Percentiles rank a stretch among this genome's conserved stretches.
Evolutionary conservation across 176 grass and related monocot species (phyloP).

Genomic region (Triticum timopheevii): DNA sequence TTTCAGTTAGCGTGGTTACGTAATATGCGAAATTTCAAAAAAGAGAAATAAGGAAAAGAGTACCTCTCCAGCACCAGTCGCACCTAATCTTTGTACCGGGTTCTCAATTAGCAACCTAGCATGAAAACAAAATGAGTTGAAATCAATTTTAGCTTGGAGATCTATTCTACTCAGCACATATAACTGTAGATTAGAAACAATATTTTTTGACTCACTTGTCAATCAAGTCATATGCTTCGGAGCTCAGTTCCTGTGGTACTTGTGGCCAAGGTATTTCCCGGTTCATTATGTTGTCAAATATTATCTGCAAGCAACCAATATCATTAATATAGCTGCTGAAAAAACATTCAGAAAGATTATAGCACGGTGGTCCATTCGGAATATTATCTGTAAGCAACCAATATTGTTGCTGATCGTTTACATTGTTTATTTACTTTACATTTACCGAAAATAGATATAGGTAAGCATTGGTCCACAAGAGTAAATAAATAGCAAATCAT

Average conservation of each 20-base stretch:
- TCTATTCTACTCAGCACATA: neutral
- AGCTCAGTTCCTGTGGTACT: constrained; percentile 80
- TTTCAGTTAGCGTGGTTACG: constrained; percentile 40
- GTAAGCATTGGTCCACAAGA: neutral
- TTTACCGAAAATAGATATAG: neutral
- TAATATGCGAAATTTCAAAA: neutral
- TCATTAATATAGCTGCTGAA: neutral
- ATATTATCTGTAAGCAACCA: neutral
- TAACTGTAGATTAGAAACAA: neutral
- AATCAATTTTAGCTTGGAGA: neutral
- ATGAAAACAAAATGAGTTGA: neutral
- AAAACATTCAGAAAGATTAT: neutral
- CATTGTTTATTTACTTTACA: neutral
- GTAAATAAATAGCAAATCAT: neutral
- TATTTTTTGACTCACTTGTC: constrained; percentile 67
- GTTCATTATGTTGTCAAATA: constrained; percentile 99
- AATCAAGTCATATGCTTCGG: constrained; percentile 78
- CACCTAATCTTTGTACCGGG: constrained; percentile 83
- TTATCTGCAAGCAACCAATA: constrained; percentile 55
- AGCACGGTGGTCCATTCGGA: neutral
- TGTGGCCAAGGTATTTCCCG: constrained; percentile 96
- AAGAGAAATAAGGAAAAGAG: constrained; percentile 11
- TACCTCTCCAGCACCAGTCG: constrained; percentile 95
- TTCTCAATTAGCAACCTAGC: constrained; percentile 81
- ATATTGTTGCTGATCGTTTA: neutral